A percentile compares a stretch with the other conserved stretches of the same genome.
Conservation (phyloP, 257 asterid genomes). For the Salvia miltiorrhiza region DNA sequence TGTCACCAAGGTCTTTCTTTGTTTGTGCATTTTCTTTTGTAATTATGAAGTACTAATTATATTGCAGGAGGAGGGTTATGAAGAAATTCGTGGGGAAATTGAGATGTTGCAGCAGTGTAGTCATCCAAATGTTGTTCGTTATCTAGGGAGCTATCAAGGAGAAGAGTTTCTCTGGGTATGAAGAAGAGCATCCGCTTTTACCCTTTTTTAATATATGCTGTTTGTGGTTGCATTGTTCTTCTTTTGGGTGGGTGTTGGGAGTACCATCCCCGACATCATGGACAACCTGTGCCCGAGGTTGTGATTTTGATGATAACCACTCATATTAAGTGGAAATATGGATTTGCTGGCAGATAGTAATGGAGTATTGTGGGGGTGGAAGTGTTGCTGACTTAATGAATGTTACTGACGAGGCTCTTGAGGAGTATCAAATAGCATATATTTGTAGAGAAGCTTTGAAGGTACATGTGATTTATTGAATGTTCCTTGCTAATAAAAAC, state of each 20-base stretch:
- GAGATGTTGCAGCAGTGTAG: slow-evolving; percentile 99
- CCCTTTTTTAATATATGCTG: not conserved
- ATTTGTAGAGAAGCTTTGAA: slow-evolving; percentile 91
- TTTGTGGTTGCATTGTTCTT: slow-evolving; percentile 10
- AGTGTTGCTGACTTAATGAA: slow-evolving; percentile 98
- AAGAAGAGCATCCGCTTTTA: slow-evolving; percentile 15
- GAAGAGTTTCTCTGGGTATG: slow-evolving; percentile 98
- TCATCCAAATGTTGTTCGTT: slow-evolving; percentile 99
- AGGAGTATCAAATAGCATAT: slow-evolving; percentile 88
- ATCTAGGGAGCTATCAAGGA: slow-evolving; percentile 97
- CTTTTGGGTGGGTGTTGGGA: slow-evolving; percentile 5
- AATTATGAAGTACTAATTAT: slow-evolving; percentile 13
- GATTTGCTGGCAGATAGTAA: slow-evolving; percentile 80
- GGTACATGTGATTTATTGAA: slow-evolving; percentile 45
- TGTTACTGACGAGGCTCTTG: slow-evolving; percentile 82
- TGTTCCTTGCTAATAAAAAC: slow-evolving; percentile 9
- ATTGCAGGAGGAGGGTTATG: slow-evolving; percentile 95
- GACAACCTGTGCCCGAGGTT: slow-evolving; percentile 1
- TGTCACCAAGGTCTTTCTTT: slow-evolving; percentile 1
- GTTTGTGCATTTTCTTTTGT: slow-evolving; percentile 2
- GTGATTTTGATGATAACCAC: slow-evolving; percentile 9
- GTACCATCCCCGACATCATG: not conserved
- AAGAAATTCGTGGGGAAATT: slow-evolving; percentile 94
- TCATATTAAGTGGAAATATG: slow-evolving; percentile 3
- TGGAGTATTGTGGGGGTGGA: slow-evolving; percentile 99